Conservation (phyloP, 2,329 filamentous ascomycete species). For the Emergomyces africanus region DNA sequence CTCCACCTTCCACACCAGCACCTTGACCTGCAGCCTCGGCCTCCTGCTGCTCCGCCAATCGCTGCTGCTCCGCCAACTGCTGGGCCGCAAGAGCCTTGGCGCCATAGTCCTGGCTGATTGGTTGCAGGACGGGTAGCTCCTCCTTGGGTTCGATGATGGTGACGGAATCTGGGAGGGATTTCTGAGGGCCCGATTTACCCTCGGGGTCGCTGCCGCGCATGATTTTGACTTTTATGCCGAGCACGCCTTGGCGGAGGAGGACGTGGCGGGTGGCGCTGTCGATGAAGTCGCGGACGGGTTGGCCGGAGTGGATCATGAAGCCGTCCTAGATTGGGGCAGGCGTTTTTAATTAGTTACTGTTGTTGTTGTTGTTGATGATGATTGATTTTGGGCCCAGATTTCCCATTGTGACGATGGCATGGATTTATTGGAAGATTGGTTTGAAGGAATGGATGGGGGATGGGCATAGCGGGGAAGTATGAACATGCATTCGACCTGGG, state of each 20-base stretch:
- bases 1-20: constrained; percentile 18
- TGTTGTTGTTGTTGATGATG: background rate
- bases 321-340: constrained; percentile 49
- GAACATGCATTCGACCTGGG: background rate
- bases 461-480: background rate
- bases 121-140: constrained; percentile 88
- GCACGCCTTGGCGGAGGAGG: constrained; percentile 97
- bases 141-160: constrained; percentile 99
- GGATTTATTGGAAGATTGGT: background rate
- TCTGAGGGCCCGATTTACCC: constrained; percentile 95
- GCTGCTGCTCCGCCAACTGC: constrained; percentile 41
- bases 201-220: constrained; percentile 99
- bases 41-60: constrained; percentile 46
- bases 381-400: background rate
- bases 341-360: background rate
- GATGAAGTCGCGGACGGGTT: constrained; percentile 99
- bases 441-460: background rate
- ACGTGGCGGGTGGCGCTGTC: constrained; percentile 98
- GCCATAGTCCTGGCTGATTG: constrained; percentile 96
- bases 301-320: constrained; percentile 99
- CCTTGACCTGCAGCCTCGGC: constrained; percentile 19
- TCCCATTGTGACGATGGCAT: background rate
- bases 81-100: constrained; percentile 68
- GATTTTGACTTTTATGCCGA: constrained; percentile 99
- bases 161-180: constrained; percentile 94